Conservation (phyloP, 495 filamentous ascomycete genomes). For the Recurvomyces mirabilis region DNA sequence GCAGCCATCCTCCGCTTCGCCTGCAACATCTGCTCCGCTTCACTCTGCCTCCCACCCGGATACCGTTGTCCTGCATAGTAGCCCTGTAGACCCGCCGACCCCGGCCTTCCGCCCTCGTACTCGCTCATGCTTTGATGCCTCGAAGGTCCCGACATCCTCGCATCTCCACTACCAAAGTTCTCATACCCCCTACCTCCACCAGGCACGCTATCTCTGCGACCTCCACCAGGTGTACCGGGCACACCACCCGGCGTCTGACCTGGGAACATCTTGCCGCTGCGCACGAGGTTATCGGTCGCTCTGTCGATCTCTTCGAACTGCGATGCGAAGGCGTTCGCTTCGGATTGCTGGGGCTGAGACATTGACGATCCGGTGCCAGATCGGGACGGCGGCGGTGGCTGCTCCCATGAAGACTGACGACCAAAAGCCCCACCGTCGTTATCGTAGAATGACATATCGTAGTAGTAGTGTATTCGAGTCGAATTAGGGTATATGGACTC, state of each 20-base stretch:
- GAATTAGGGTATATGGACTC: background rate
- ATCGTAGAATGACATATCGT: conserved; percentile 83
- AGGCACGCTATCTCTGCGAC: conserved; percentile 79
- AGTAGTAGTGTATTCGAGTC: background rate
- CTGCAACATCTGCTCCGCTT: conserved; percentile 97
- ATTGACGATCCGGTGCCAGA: conserved; percentile 55
- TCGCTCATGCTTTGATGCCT: conserved; percentile 83
- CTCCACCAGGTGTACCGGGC: conserved; percentile 28
- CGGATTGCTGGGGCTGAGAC: conserved; percentile 66
- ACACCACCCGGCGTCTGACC: conserved; percentile 41
- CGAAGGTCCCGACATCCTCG: conserved; percentile 30
- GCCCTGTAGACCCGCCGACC: conserved; percentile 73
- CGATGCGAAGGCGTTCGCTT: conserved; percentile 66
- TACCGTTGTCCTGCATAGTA: conserved; percentile 92
- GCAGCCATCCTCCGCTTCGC: conserved; percentile 97
- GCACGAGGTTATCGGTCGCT: conserved; percentile 86
- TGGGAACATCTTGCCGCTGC: conserved; percentile 87
- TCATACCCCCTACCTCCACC: conserved; percentile 39
- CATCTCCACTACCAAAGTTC: conserved; percentile 37
- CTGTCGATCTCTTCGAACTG: conserved; percentile 97
- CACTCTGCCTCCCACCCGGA: conserved; percentile 77
- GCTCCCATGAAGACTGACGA: conserved; percentile 66
- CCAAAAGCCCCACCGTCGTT: conserved; percentile 60
- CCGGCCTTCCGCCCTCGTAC: conserved; percentile 63
- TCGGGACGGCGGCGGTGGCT: conserved; percentile 73